Conservation (phyloP, 371 early-diverging fungal genomes). For the Encephalitozoon cuniculi region DNA sequence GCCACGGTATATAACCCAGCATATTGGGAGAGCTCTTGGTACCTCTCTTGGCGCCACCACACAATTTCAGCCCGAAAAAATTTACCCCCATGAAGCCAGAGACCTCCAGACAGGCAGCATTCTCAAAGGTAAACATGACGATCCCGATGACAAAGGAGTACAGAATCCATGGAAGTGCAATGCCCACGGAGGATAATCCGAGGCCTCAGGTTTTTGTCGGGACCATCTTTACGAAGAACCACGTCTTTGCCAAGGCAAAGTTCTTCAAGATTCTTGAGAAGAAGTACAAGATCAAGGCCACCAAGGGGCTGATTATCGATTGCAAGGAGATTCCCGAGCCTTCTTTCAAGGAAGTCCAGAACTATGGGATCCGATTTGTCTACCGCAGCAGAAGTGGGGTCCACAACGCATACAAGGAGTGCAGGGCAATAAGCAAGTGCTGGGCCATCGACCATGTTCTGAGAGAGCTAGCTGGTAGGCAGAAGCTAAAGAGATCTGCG, state of each 20-base stretch:
- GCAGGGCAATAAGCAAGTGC: slow-evolving; percentile 83
- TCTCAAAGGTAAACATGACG: slow-evolving; percentile 33
- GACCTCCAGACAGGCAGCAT: not conserved
- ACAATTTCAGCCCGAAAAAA: not conserved
- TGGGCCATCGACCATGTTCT: slow-evolving; percentile 73
- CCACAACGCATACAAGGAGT: slow-evolving; percentile 99
- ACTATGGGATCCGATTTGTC: slow-evolving; percentile 96
- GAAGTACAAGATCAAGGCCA: slow-evolving; percentile 95
- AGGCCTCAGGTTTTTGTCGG: slow-evolving; percentile 90
- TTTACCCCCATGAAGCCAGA: not conserved
- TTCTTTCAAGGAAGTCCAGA: slow-evolving; percentile 79
- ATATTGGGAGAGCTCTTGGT: no score
- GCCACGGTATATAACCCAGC: not conserved
- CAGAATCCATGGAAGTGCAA: slow-evolving; percentile 57
- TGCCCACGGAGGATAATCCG: slow-evolving; percentile 77
- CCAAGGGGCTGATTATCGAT: slow-evolving; percentile 84
- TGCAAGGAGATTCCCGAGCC: slow-evolving; percentile 90
- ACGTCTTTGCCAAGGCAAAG: slow-evolving; percentile 90
- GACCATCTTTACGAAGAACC: slow-evolving; percentile 94
- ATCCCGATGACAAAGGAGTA: slow-evolving; percentile 55
- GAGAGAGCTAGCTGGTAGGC: slow-evolving; percentile 52
- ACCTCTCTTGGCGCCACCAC: not conserved
- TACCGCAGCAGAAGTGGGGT: slow-evolving; percentile 96
- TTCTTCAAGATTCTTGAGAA: slow-evolving; percentile 97
- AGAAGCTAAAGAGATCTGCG: slow-evolving; percentile 44